A percentile compares a stretch with the other conserved stretches of the same genome.
Evolutionary conservation across 1,139 yeast species (phyloP).

Genomic region (Saccharomyces hybrid): DNA sequence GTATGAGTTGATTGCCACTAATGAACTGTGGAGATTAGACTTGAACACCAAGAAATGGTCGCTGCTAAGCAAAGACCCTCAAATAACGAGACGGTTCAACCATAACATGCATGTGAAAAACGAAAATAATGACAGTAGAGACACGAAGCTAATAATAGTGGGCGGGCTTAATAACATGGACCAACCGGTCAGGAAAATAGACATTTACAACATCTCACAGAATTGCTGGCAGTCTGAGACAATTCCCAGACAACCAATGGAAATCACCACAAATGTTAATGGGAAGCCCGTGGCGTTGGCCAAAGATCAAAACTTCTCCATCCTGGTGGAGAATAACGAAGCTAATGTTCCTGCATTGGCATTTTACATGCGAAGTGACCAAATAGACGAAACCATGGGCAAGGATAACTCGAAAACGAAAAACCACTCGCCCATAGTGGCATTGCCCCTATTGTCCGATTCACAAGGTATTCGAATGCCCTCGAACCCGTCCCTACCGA

Average conservation of each 20-base stretch:
- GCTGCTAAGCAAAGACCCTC: constrained; percentile 41
- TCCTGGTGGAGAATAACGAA: constrained; percentile 28
- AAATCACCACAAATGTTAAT: constrained; percentile 21
- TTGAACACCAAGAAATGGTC: constrained; percentile 47
- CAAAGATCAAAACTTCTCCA: constrained; percentile 22
- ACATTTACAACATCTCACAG: constrained; percentile 48
- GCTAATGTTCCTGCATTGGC: constrained; percentile 28
- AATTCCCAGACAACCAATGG: constrained; percentile 9
- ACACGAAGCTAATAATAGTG: constrained; percentile 49
- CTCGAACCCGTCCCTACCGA: constrained; percentile 9
- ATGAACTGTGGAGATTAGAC: constrained; percentile 64
- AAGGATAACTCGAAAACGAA: background rate
- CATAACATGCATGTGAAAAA: constrained; percentile 45
- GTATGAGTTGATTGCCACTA: constrained; percentile 41
- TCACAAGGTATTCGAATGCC: constrained; percentile 24
- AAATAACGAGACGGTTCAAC: constrained; percentile 39
- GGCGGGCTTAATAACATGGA: constrained; percentile 53
- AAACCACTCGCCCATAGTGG: constrained; percentile 18
- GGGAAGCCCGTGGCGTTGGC: constrained; percentile 16
- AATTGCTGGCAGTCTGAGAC: constrained; percentile 39
- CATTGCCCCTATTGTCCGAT: constrained; percentile 22
- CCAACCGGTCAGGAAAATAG: constrained; percentile 38
- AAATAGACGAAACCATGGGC: background rate
- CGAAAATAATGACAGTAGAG: constrained; percentile 39
- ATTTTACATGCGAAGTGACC: constrained; percentile 18